Conservation (phyloP, 148 eudicot genomes). For the Vaccinium myrtillus region DNA sequence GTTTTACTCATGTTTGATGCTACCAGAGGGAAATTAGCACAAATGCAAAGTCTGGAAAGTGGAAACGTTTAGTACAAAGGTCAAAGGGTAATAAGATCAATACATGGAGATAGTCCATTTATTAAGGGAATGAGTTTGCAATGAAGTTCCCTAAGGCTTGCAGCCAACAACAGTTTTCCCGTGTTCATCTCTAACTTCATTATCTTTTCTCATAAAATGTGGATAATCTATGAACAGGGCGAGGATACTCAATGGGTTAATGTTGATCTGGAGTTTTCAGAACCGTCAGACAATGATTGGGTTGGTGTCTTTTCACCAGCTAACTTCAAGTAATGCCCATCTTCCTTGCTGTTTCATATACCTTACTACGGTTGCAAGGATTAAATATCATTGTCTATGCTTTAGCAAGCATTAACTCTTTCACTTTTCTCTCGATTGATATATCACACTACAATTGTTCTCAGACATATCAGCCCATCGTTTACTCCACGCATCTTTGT, state of each 20-base stretch:
- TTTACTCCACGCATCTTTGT: background rate
- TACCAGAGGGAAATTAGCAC: background rate
- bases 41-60: background rate
- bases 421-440: too few species aligned
- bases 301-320: constrained; percentile 94
- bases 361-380: background rate
- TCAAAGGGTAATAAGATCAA: background rate
- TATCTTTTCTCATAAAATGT: background rate
- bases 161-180: background rate
- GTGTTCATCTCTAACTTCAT: background rate
- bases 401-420: too few species aligned
- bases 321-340: constrained; percentile 43
- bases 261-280: constrained; percentile 47
- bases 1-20: background rate
- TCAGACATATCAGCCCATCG: background rate
- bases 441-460: background rate
- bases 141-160: background rate
- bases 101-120: background rate
- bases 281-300: constrained; percentile 81
- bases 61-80: background rate
- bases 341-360: background rate
- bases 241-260: constrained; percentile 75
- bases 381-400: background rate
- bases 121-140: background rate
- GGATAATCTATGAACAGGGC: constrained; percentile 41